phyloP scores from a whole-genome alignment of 345 rosid species.

The Eucalyptus curtisii region DNA sequence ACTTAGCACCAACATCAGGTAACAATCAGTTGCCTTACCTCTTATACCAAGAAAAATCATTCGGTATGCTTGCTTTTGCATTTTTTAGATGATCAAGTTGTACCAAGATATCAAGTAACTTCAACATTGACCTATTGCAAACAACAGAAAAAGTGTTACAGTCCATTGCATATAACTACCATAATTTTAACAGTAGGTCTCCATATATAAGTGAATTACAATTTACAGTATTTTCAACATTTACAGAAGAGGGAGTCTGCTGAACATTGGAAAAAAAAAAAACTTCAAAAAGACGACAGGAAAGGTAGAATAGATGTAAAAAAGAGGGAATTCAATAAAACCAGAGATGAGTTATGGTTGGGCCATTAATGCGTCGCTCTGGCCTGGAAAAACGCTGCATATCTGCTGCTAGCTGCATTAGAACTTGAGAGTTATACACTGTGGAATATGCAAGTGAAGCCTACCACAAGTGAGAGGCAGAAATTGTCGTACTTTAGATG shows the following conservation, averaged over 20 bases:
- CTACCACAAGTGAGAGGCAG: not conserved
- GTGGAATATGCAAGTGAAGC: not conserved
- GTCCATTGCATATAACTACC: not conserved
- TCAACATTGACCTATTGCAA: conserved; percentile 78
- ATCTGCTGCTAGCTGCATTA: conserved; percentile 89
- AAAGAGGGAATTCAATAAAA: conserved; percentile 2
- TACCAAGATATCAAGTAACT: conserved; percentile 89
- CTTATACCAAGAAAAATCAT: conserved; percentile 99
- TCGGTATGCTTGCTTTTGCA: conserved; percentile 98
- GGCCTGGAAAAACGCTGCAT: conserved; percentile 99
- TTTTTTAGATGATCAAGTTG: conserved; percentile 99
- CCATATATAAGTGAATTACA: not conserved
- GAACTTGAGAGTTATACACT: conserved; percentile 1
- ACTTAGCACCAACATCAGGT: not conserved
- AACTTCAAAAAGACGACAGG: not conserved
- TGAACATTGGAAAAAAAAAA: not conserved
- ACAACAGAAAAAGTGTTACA: not conserved
- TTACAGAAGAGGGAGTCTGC: not conserved
- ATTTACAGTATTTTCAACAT: not conserved
- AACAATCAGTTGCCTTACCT: conserved; percentile 29
- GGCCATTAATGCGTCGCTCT: conserved; percentile 93
- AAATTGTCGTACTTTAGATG: conserved; percentile 56
- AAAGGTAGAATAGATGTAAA: not conserved
- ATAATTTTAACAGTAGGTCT: not conserved
- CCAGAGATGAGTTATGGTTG: conserved; percentile 94